Conservation (phyloP, 1,139 yeast species). For the Casaregolazyma suthepensis region DNA sequence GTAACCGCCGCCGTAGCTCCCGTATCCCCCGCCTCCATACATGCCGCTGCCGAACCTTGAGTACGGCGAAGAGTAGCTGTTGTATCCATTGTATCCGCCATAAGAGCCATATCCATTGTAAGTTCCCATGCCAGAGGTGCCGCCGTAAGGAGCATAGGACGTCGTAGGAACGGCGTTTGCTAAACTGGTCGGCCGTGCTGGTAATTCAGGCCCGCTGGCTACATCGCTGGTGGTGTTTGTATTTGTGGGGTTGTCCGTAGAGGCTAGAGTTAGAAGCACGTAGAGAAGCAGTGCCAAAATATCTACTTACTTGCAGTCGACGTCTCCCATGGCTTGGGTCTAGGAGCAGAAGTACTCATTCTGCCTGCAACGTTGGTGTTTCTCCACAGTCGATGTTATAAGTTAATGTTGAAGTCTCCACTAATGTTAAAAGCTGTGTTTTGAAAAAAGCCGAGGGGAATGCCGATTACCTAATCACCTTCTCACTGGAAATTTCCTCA, state of each 20-base stretch:
- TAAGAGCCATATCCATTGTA: constrained; percentile 22
- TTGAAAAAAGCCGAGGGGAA: not conserved
- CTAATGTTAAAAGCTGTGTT: not conserved
- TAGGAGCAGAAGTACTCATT: constrained; percentile 39
- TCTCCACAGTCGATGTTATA: not conserved
- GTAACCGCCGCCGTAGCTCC: constrained; percentile 22
- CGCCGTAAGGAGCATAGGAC: constrained; percentile 19
- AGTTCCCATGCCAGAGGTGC: constrained; percentile 11
- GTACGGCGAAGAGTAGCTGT: not conserved
- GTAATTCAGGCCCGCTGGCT: constrained; percentile 23
- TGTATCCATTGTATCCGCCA: constrained; percentile 13
- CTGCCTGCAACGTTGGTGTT: not conserved
- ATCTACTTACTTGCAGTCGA: constrained; percentile 39
- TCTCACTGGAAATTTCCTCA: not conserved
- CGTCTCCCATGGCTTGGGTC: constrained; percentile 79
- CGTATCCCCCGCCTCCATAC: constrained; percentile 22
- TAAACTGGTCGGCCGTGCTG: constrained; percentile 26
- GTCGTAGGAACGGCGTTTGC: constrained; percentile 22
- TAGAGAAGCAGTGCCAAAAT: too few relatives aligned
- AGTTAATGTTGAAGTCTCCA: not conserved
- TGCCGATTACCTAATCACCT: not conserved
- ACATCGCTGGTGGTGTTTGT: not conserved
- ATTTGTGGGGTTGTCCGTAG: not conserved
- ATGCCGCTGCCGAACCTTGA: constrained; percentile 4
- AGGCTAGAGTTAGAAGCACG: constrained; percentile 13